These are phyloP conservation scores for Drechslerella dactyloides DNA, from an alignment of 2,329 filamentous ascomycete species.

Conservation along the genomic window DNA sequence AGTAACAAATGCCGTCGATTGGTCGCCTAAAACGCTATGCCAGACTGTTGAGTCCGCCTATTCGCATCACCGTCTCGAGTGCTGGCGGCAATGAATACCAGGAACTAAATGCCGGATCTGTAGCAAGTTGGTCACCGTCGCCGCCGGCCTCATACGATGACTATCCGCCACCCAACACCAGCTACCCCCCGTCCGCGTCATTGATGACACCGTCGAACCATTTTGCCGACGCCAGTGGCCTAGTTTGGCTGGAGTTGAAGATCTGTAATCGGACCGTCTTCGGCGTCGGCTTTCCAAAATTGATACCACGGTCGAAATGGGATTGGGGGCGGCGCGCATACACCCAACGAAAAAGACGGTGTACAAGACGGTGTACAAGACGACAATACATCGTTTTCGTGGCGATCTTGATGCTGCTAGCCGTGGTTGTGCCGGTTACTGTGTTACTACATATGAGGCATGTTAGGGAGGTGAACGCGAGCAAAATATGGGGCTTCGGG, in stretches of 20 bases:
- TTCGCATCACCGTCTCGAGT: slow-evolving; percentile 36
- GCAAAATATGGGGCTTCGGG: slow-evolving; percentile 25
- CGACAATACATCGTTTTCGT: slow-evolving; percentile 30
- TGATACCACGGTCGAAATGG: slow-evolving; percentile 23
- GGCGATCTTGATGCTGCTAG: slow-evolving; percentile 17
- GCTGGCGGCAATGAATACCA: slow-evolving; percentile 45
- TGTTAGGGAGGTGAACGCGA: background rate
- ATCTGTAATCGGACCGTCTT: slow-evolving; percentile 35
- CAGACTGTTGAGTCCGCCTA: slow-evolving; percentile 31
- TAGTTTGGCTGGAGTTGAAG: slow-evolving; percentile 41
- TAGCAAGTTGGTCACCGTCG: slow-evolving; percentile 28
- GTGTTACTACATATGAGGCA: slow-evolving; percentile 7
- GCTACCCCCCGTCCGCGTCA: slow-evolving; percentile 15
- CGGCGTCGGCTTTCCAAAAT: slow-evolving; percentile 28
- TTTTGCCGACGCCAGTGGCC: slow-evolving; percentile 31
- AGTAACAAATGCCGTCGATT: slow-evolving; percentile 43
- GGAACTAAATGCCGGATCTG: slow-evolving; percentile 39
- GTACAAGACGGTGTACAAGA: slow-evolving; percentile 41
- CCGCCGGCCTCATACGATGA: slow-evolving; percentile 40
- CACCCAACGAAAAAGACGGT: slow-evolving; percentile 30
- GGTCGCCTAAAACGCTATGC: slow-evolving; percentile 44
- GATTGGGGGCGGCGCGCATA: slow-evolving; percentile 23
- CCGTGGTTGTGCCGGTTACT: slow-evolving; percentile 26
- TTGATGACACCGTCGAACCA: slow-evolving; percentile 37
- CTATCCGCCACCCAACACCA: slow-evolving; percentile 24